Conservation (phyloP, 1,284 basidiomycete species). For the Marasmius sp. region DNA sequence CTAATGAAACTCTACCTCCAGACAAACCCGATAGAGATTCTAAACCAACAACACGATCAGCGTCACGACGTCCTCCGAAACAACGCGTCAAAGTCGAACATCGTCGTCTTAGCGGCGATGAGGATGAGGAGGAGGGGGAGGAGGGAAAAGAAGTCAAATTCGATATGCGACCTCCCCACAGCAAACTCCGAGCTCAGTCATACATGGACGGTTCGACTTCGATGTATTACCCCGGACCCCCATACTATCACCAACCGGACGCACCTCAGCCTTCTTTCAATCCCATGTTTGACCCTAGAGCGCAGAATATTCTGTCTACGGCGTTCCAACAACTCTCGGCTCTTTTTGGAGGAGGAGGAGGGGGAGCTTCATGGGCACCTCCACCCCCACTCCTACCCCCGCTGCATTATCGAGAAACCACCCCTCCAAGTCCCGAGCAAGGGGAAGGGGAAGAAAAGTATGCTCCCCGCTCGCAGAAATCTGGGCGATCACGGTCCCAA, state of each 20-base stretch:
- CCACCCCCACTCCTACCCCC: too few species aligned
- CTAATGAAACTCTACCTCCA: not conserved
- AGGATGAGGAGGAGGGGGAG: too few species aligned
- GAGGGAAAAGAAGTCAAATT: not conserved
- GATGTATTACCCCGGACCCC: not conserved
- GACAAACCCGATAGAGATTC: too few species aligned
- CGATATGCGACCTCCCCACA: not conserved
- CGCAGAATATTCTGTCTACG: not conserved
- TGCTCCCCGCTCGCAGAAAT: not conserved
- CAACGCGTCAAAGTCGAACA: not conserved
- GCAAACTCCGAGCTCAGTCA: not conserved
- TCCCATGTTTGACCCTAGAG: not conserved
- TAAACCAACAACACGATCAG: not conserved
- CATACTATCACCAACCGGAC: not conserved
- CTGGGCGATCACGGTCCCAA: not conserved
- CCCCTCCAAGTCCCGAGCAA: not conserved
- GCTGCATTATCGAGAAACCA: not conserved
- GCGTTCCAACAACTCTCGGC: not conserved
- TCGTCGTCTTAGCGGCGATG: not conserved
- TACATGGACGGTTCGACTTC: not conserved
- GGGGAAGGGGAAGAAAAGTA: not conserved
- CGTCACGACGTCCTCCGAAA: not conserved
- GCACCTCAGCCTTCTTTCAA: not conserved
- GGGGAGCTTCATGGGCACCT: not conserved
- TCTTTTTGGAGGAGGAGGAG: not conserved